Evolutionary conservation across 768 basidiomycete species (phyloP).

Genomic region (Dictyophora rubrovolvata): DNA sequence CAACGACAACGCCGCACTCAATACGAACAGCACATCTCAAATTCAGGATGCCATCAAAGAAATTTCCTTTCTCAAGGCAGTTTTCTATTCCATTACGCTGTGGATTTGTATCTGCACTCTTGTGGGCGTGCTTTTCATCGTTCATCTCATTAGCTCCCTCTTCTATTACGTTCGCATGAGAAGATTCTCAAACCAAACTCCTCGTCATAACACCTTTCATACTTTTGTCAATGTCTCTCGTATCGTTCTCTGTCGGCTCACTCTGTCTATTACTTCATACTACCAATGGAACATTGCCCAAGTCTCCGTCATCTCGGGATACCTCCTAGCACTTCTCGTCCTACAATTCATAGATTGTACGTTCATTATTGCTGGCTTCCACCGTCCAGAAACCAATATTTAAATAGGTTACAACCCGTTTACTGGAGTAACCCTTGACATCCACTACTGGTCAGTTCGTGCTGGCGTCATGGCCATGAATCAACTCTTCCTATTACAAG

Average conservation of each 20-base stretch:
- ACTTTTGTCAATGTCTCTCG: background rate
- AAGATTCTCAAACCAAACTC: background rate
- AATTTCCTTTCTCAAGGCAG: background rate
- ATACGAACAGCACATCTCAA: background rate
- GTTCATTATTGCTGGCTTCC: background rate
- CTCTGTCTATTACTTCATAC: background rate
- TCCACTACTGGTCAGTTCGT: slow-evolving; percentile 24
- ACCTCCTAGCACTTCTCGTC: background rate
- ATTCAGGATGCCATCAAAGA: background rate
- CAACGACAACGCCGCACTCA: no score
- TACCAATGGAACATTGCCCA: background rate
- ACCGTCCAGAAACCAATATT: background rate
- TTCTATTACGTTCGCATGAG: background rate
- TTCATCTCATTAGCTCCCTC: background rate
- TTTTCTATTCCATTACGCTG: background rate
- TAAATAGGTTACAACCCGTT: background rate
- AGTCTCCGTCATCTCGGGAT: background rate
- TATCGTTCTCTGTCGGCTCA: background rate
- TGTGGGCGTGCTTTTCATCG: background rate
- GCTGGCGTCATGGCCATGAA: slow-evolving; percentile 33
- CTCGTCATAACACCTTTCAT: background rate
- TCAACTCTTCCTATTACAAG: slow-evolving; percentile 46
- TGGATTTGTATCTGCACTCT: background rate
- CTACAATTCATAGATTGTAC: background rate
- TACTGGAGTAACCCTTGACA: background rate